Evolutionary conservation across 352 stramenopile genomes (phyloP).

Genomic region (Blastocystis sp.): DNA sequence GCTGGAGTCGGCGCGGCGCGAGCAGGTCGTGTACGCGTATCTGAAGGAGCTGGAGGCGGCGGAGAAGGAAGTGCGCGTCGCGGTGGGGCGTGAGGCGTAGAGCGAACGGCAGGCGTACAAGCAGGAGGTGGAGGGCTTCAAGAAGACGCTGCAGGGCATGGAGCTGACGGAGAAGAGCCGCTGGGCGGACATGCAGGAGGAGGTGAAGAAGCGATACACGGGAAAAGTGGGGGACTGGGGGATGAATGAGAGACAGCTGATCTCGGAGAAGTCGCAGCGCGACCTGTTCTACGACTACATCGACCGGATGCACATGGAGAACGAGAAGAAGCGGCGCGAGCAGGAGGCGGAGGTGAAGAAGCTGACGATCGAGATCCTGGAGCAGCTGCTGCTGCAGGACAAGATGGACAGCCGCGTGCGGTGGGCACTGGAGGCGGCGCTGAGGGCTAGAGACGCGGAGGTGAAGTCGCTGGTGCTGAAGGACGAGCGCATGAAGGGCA

Average conservation of each 20-base stretch:
- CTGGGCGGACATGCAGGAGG: constrained; percentile 9
- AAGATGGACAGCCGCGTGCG: not conserved
- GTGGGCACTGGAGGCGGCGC: not conserved
- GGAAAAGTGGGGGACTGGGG: not conserved
- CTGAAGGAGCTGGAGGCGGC: constrained; percentile 1
- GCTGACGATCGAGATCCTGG: not conserved
- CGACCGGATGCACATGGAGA: not conserved
- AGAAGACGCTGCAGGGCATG: not conserved
- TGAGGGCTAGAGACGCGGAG: not conserved
- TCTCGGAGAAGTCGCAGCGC: not conserved
- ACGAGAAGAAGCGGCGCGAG: not conserved
- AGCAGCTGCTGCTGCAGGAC: not conserved
- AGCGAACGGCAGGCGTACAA: not conserved
- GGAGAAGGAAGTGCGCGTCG: not conserved
- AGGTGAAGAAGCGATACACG: not conserved
- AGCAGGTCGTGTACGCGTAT: not conserved
- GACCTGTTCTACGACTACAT: not conserved
- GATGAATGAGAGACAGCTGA: not conserved
- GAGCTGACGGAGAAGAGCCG: not conserved
- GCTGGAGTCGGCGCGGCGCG: constrained; percentile 1
- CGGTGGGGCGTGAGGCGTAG: not conserved
- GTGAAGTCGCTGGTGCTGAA: not conserved
- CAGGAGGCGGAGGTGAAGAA: not conserved
- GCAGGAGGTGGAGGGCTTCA: not conserved
- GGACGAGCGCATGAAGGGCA: not conserved